These are phyloP conservation scores for Calonectria pseudoreteaudii DNA, from an alignment of 2,329 filamentous ascomycete genomes.

Conservation along the genomic window DNA sequence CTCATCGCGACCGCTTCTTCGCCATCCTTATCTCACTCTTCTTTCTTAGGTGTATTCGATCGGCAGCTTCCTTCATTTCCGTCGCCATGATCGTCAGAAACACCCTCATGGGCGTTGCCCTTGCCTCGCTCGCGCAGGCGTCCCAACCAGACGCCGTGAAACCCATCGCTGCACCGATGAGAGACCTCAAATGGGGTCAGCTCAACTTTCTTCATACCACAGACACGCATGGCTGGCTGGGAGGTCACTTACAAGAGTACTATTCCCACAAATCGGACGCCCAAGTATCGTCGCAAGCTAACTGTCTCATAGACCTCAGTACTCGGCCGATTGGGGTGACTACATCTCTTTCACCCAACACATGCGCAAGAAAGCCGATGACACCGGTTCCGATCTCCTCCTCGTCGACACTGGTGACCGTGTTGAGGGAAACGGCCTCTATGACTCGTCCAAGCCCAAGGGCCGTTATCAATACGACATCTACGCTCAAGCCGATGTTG, in stretches of 20 bases:
- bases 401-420: constrained; percentile 95
- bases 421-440: constrained; percentile 93
- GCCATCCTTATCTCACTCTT: background rate
- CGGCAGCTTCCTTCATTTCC: background rate
- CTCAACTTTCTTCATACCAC: constrained; percentile 98
- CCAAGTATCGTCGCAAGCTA: background rate
- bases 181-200: constrained; percentile 90
- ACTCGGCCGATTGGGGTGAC: constrained; percentile 97
- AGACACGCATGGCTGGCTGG: constrained; percentile 96
- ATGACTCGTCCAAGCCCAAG: constrained; percentile 89
- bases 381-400: constrained; percentile 84
- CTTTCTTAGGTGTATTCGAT: background rate
- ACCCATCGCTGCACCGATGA: constrained; percentile 83
- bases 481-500: constrained; percentile 83
- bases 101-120: constrained; percentile 41
- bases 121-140: constrained; percentile 55
- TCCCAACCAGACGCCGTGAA: constrained; percentile 84
- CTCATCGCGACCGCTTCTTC: background rate
- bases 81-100: constrained; percentile 42
- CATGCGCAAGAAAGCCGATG: constrained; percentile 82
- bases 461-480: constrained; percentile 92
- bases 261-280: constrained; percentile 37
- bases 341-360: constrained; percentile 93
- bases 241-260: constrained; percentile 91
- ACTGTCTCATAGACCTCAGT: constrained; percentile 74